Conservation (phyloP, 805 yeast genomes). For the Suhomyces sp. region DNA sequence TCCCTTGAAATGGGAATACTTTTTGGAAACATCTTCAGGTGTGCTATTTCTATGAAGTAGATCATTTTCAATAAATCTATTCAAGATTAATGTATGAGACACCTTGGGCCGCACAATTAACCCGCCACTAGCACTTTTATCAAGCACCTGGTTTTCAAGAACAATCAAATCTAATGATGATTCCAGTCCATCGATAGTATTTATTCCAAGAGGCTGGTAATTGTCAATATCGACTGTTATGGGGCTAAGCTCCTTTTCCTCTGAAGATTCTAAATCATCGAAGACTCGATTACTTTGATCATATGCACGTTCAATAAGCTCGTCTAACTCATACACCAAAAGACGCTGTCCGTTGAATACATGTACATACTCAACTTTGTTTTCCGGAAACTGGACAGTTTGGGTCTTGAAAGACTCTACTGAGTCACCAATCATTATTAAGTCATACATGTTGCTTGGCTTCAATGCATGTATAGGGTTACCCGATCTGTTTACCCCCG, state of each 20-base stretch:
- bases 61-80: slow-evolving; percentile 49
- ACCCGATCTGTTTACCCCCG: slow-evolving; percentile 4
- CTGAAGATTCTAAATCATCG: slow-evolving; percentile 17
- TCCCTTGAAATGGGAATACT: slow-evolving; percentile 41
- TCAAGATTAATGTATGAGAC: slow-evolving; percentile 44
- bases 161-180: slow-evolving; percentile 44
- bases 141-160: slow-evolving; percentile 34
- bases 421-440: slow-evolving; percentile 27
- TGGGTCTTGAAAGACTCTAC: slow-evolving; percentile 36
- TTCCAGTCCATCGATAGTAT: slow-evolving; percentile 6
- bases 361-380: slow-evolving; percentile 18
- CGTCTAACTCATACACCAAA: slow-evolving; percentile 26
- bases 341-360: slow-evolving; percentile 41
- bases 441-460: slow-evolving; percentile 34
- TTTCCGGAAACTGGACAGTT: slow-evolving; percentile 16
- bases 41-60: slow-evolving; percentile 25
- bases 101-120: slow-evolving; percentile 32
- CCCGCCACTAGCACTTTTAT: slow-evolving; percentile 20
- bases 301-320: slow-evolving; percentile 22
- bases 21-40: slow-evolving; percentile 27
- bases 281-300: slow-evolving; percentile 15
- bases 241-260: slow-evolving; percentile 17
- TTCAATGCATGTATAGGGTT: slow-evolving; percentile 9
- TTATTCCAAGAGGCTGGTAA: slow-evolving; percentile 26
- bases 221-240: slow-evolving; percentile 26